A percentile compares a stretch with the other conserved stretches of the same genome.
phyloP scores from a whole-genome alignment of 345 rosid genomes.

The Pugionium dolabratum region DNA sequence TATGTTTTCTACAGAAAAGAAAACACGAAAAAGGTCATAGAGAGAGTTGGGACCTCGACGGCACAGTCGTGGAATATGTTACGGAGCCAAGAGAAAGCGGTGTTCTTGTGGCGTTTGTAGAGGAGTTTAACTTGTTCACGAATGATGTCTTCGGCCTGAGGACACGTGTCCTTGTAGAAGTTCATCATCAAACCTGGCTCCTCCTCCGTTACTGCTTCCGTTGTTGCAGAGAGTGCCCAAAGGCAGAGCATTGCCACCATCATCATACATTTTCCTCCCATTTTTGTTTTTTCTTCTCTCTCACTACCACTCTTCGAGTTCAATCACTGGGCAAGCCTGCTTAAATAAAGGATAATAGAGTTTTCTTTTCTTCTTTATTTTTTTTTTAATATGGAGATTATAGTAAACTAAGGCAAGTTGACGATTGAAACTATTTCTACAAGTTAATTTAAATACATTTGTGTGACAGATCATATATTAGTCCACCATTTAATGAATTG shows the following conservation, averaged over 20 bases:
- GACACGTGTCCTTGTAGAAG: conserved; percentile 88
- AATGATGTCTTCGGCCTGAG: conserved; percentile 94
- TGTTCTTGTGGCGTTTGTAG: conserved; percentile 99
- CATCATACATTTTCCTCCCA: conserved; percentile 54
- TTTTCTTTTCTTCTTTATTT: conserved; percentile 20
- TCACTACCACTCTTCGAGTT: conserved; percentile 21
- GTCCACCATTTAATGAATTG: too few species aligned
- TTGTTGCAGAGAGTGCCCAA: conserved; percentile 52
- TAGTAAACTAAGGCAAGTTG: conserved; percentile 29
- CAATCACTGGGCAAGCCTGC: conserved; percentile 30
- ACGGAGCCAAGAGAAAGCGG: conserved; percentile 99
- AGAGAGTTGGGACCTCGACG: conserved; percentile 57
- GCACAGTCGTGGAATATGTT: conserved; percentile 99
- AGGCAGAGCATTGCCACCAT: conserved; percentile 45
- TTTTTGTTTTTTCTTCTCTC: conserved; percentile 19
- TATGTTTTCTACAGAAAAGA: neutral
- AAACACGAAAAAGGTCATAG: too few species aligned
- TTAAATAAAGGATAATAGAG: conserved; percentile 28
- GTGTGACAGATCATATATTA: too few species aligned
- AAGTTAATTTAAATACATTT: too few species aligned
- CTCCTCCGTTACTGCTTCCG: conserved; percentile 47
- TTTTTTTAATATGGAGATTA: neutral
- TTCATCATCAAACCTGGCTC: conserved; percentile 77
- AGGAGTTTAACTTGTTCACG: conserved; percentile 87
- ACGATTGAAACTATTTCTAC: neutral